Evolutionary conservation across 2,329 filamentous ascomycete species (phyloP).

Genomic region (Xylariomycetidae sp.): DNA sequence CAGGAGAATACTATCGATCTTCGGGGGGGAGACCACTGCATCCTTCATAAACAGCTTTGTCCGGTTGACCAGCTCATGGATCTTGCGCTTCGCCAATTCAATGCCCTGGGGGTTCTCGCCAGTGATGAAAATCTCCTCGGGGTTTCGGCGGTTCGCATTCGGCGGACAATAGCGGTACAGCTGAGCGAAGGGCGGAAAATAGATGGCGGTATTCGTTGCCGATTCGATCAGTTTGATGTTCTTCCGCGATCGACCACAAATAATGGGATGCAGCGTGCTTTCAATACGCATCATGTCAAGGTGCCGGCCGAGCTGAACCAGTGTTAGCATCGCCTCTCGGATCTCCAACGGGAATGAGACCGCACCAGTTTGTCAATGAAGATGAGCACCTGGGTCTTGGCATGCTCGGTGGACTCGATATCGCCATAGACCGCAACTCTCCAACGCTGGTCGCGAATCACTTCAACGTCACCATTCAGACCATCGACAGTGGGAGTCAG

Average conservation of each 20-base stretch:
- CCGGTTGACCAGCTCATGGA: slow-evolving; percentile 75
- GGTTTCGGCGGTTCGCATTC: slow-evolving; percentile 73
- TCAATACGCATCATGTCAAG: slow-evolving; percentile 26
- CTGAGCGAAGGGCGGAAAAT: slow-evolving; percentile 91
- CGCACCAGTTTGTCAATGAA: slow-evolving; percentile 92
- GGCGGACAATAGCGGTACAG: slow-evolving; percentile 86
- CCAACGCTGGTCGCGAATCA: slow-evolving; percentile 84
- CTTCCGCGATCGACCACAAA: slow-evolving; percentile 89
- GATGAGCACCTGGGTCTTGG: slow-evolving; percentile 91
- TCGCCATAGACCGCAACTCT: slow-evolving; percentile 93
- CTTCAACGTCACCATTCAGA: slow-evolving; percentile 70
- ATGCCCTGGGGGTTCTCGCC: slow-evolving; percentile 83
- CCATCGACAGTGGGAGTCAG: slow-evolving; percentile 70
- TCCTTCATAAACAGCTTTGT: slow-evolving; percentile 89
- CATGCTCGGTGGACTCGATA: slow-evolving; percentile 90
- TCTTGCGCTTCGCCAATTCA: slow-evolving; percentile 79
- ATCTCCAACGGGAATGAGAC: slow-evolving; percentile 10
- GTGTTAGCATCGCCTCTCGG: slow-evolving; percentile 12
- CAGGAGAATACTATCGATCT: slow-evolving; percentile 90
- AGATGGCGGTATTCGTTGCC: slow-evolving; percentile 90
- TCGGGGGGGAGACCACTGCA: slow-evolving; percentile 79
- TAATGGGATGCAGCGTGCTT: slow-evolving; percentile 71
- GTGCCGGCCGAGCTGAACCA: slow-evolving; percentile 22
- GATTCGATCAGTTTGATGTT: slow-evolving; percentile 98
- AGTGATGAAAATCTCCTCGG: slow-evolving; percentile 91